These are phyloP conservation scores for Russula virescens DNA, from an alignment of 768 basidiomycete species.

Conservation along the genomic window DNA sequence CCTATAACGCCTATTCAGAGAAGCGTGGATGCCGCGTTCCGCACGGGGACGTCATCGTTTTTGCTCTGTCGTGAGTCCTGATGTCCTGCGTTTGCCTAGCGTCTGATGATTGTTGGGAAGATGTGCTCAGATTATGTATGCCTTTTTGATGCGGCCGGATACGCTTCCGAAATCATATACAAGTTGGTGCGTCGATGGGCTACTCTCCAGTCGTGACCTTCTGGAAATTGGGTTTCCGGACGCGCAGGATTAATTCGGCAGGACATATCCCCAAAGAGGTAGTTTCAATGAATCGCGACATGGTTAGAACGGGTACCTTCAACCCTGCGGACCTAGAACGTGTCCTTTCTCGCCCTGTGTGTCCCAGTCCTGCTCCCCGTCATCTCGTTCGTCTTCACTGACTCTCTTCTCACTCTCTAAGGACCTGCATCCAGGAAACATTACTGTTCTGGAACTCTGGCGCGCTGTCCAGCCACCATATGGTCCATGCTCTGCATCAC, in stretches of 20 bases:
- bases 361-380: background rate
- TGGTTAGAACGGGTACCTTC: conserved; percentile 5
- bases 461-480: conserved; percentile 36
- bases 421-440: conserved; percentile 13
- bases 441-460: conserved; percentile 3
- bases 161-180: conserved; percentile 77
- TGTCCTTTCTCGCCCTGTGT: conserved; percentile 11
- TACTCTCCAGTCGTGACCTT: conserved; percentile 9
- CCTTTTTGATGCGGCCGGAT: conserved; percentile 69
- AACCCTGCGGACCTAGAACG: conserved; percentile 5
- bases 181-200: conserved; percentile 48
- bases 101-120: conserved; percentile 32
- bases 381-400: background rate
- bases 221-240: background rate
- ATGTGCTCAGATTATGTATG: conserved; percentile 87
- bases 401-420: background rate
- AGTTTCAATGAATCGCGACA: conserved; percentile 13
- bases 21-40: conserved; percentile 67
- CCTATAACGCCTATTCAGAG: conserved; percentile 73
- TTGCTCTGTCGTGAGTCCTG: conserved; percentile 57
- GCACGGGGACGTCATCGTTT: conserved; percentile 77
- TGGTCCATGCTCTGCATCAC: conserved; percentile 64
- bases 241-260: conserved; percentile 22
- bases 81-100: background rate
- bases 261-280: conserved; percentile 13